Conservation (phyloP, 2,329 filamentous ascomycete species). For the Diaporthe sp. region DNA sequence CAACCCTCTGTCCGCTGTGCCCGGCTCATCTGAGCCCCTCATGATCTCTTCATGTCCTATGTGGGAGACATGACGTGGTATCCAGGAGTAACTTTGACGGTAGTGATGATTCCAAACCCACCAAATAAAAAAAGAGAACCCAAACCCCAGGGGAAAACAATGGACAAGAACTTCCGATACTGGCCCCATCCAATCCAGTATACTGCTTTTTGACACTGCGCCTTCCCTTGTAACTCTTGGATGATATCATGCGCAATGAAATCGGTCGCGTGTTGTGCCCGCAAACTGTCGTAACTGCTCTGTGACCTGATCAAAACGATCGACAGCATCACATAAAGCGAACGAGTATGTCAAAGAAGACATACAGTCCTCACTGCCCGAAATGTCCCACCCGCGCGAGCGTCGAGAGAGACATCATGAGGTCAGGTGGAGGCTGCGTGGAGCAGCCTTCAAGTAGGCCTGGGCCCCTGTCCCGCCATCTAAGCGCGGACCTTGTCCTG, state of each 20-base stretch:
- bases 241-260: neutral
- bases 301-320: neutral
- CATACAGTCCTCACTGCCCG: too few species aligned
- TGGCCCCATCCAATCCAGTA: neutral
- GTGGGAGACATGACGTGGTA: slow-evolving; percentile 18
- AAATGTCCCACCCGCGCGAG: neutral
- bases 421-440: neutral
- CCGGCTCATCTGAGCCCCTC: slow-evolving; percentile 1
- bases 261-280: neutral
- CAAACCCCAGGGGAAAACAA: neutral
- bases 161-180: slow-evolving; percentile 26
- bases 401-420: neutral
- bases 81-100: slow-evolving; percentile 20
- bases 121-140: neutral
- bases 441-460: neutral
- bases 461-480: neutral
- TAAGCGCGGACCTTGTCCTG: neutral
- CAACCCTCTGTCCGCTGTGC: neutral
- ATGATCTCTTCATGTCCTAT: slow-evolving; percentile 8
- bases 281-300: neutral
- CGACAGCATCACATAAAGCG: neutral
- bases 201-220: slow-evolving; percentile 23
- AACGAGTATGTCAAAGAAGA: neutral
- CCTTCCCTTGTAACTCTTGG: slow-evolving; percentile 11
- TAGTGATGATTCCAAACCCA: slow-evolving; percentile 18